A percentile compares a stretch with the other conserved stretches of the same genome.
Evolutionary conservation across 306 rosid species (phyloP).

Genomic region (Adenanthera pavonina): DNA sequence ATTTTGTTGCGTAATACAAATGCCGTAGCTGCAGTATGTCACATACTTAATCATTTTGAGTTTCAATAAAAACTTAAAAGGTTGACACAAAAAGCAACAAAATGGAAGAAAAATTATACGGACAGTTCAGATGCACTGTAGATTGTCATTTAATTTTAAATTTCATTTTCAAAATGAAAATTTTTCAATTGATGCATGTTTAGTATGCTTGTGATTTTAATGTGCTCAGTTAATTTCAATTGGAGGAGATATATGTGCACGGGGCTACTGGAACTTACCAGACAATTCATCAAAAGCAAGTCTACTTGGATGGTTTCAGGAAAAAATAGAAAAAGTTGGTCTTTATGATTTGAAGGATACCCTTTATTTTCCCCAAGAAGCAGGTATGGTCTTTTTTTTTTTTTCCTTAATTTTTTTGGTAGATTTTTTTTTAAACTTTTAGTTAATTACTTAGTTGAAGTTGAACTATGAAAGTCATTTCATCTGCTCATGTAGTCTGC

Average conservation of each 20-base stretch:
- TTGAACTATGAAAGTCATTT: constrained; percentile 7
- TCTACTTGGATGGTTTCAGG: constrained; percentile 65
- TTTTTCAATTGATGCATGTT: background rate
- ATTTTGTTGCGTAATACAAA: constrained; percentile 79
- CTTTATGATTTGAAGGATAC: constrained; percentile 61
- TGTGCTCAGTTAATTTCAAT: constrained; percentile 66
- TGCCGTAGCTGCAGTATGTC: constrained; percentile 66
- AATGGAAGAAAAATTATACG: background rate
- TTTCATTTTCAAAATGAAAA: constrained; percentile 7
- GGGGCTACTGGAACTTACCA: constrained; percentile 88
- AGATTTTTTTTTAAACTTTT: background rate
- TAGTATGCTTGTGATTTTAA: constrained; percentile 27
- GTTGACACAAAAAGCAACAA: background rate
- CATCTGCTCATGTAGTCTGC: background rate
- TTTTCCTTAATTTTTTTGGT: too few relatives aligned
- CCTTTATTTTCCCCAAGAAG: constrained; percentile 78
- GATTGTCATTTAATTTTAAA: background rate
- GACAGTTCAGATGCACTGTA: background rate
- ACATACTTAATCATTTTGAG: constrained; percentile 16
- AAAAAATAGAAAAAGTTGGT: constrained; percentile 60
- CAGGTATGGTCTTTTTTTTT: constrained; percentile 50
- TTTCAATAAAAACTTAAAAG: constrained; percentile 6
- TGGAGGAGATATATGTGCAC: constrained; percentile 66
- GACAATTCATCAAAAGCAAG: constrained; percentile 52
- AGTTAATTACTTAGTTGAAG: background rate